phyloP scores from a whole-genome alignment of 75 land plant genomes.

The Adiantum capillusveneris region DNA sequence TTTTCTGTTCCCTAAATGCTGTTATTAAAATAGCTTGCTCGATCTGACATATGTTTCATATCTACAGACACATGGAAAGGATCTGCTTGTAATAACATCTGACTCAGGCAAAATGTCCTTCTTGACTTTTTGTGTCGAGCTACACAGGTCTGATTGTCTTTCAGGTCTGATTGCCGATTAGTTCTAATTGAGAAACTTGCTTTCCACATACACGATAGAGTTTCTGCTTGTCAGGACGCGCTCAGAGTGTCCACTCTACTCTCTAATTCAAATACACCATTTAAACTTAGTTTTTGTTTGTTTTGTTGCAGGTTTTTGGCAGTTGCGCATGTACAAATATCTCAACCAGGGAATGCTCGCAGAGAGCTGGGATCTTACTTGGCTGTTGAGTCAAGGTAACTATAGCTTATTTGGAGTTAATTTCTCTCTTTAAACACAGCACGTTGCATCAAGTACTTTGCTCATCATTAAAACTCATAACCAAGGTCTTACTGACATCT shows the following conservation, averaged over 20 bases:
- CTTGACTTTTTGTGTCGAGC: slow-evolving; percentile 70
- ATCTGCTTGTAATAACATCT: slow-evolving; percentile 74
- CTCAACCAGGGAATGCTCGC: slow-evolving; percentile 73
- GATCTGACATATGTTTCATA: no score
- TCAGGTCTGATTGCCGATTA: not conserved
- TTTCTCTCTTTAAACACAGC: no score
- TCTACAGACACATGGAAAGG: slow-evolving; percentile 64
- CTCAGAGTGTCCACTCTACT: no score
- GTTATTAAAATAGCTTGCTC: no score
- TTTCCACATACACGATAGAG: no score
- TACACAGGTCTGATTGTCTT: slow-evolving; percentile 64
- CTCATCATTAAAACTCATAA: no score
- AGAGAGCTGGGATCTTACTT: slow-evolving; percentile 75
- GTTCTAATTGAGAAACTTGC: not conserved
- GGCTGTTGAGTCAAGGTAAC: slow-evolving; percentile 71
- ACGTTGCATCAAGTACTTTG: no score
- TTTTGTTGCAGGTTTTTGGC: slow-evolving; percentile 64
- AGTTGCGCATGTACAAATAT: slow-evolving; percentile 63
- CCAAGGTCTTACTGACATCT: no score
- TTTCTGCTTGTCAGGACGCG: no score
- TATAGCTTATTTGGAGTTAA: slow-evolving; percentile 14
- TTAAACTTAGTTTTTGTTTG: not conserved
- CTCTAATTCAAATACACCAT: no score
- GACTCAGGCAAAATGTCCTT: slow-evolving; percentile 97
- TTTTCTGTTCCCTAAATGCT: no score